These are phyloP conservation scores for Elongisporangium anandrum DNA, from an alignment of 352 stramenopile species.

Conservation along the genomic window DNA sequence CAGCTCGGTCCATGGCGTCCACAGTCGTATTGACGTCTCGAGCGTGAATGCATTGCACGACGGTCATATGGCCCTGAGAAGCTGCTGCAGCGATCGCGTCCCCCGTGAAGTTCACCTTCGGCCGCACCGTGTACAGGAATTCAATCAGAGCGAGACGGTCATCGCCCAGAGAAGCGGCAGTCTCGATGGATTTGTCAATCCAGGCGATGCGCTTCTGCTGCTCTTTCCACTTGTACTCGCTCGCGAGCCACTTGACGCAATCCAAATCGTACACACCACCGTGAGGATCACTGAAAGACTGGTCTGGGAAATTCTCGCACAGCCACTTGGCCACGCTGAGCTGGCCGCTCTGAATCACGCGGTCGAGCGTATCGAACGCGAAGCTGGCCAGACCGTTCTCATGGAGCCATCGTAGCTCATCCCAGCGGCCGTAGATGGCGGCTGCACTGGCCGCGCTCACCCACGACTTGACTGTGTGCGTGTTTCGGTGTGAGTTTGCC, in stretches of 20 bases:
- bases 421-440: neutral
- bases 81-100: conserved; percentile 4
- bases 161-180: neutral
- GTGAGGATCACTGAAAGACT: neutral
- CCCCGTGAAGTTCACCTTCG: neutral
- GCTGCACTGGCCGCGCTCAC: neutral
- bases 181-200: neutral
- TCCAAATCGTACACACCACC: neutral
- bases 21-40: neutral
- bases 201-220: neutral
- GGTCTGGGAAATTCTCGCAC: neutral
- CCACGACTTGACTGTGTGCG: neutral
- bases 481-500: neutral
- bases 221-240: neutral
- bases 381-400: neutral
- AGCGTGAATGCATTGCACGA: conserved; percentile 10
- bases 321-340: neutral
- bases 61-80: conserved; percentile 6
- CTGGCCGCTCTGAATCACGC: neutral
- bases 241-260: neutral
- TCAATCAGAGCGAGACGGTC: neutral
- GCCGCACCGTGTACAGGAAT: neutral
- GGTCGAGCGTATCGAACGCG: neutral
- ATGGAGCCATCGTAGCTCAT: neutral
- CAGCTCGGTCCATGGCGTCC: conserved; percentile 1